Evolutionary conservation across 257 asterid genomes (phyloP).

Genomic region (Sherardia arvensis): DNA sequence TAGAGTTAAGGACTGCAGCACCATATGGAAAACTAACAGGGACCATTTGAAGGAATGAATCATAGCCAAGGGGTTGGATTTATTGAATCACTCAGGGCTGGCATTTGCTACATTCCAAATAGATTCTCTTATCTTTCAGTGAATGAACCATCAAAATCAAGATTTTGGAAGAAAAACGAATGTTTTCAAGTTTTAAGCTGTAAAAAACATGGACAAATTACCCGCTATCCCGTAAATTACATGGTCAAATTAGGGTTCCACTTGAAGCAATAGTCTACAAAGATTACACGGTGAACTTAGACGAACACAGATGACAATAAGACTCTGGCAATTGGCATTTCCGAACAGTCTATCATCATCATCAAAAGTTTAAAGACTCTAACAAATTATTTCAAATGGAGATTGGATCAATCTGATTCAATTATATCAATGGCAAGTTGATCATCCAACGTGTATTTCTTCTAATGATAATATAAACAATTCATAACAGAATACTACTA

Average conservation of each 20-base stretch:
- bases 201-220: background rate
- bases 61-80: background rate
- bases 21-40: background rate
- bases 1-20: background rate
- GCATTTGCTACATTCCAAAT: background rate
- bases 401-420: background rate
- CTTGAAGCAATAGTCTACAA: background rate
- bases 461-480: background rate
- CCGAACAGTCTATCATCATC: background rate
- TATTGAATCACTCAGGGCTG: background rate
- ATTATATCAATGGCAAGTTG: background rate
- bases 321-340: background rate
- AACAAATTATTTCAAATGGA: background rate
- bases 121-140: background rate
- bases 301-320: background rate
- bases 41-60: background rate
- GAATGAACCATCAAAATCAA: background rate
- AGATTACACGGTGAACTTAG: background rate
- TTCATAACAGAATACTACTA: background rate
- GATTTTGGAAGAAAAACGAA: background rate
- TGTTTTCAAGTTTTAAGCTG: background rate
- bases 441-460: background rate
- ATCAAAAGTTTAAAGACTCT: background rate
- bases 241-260: background rate
- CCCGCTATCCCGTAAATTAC: no score